These are phyloP conservation scores for Aspergillus diversus DNA, from an alignment of 495 filamentous ascomycete species.

Conservation along the genomic window DNA sequence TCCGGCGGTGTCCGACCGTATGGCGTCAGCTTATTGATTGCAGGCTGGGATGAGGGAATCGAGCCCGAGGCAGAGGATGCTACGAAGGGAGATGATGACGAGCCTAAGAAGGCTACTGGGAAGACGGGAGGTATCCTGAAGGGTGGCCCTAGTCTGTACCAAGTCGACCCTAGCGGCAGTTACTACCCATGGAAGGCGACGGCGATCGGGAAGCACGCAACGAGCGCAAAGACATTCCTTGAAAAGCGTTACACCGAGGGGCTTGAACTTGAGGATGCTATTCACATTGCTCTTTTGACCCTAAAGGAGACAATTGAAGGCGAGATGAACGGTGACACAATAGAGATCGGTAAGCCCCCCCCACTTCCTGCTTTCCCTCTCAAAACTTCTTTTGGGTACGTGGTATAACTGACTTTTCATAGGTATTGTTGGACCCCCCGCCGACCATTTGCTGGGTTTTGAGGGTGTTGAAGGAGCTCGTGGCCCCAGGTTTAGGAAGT, in stretches of 20 bases:
- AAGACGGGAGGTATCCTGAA: constrained; percentile 96
- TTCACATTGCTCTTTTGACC: constrained; percentile 96
- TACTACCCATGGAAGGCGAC: constrained; percentile 99
- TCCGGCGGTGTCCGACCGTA: constrained; percentile 98
- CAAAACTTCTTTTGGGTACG: background rate
- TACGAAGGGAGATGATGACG: constrained; percentile 54
- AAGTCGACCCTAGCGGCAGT: constrained; percentile 94
- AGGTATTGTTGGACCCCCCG: constrained; percentile 95
- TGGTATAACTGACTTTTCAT: constrained; percentile 34
- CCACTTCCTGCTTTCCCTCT: background rate
- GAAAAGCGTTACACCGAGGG: constrained; percentile 99
- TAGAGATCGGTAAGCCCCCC: constrained; percentile 83
- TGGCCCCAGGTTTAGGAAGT: constrained; percentile 92
- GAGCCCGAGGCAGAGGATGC: constrained; percentile 70
- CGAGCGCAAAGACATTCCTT: constrained; percentile 96
- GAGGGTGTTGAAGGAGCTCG: constrained; percentile 89
- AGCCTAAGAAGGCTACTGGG: constrained; percentile 65
- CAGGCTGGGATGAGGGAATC: constrained; percentile 97
- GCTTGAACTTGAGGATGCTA: constrained; percentile 95
- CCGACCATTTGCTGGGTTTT: constrained; percentile 87
- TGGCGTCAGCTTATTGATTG: constrained; percentile 91
- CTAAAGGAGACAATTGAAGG: constrained; percentile 99
- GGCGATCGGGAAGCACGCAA: constrained; percentile 97
- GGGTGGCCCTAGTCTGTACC: constrained; percentile 95
- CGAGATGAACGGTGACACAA: constrained; percentile 98